Evolutionary conservation across 1,284 basidiomycete genomes (phyloP), one percentile per base, ranked within the genome.

Genomic region (Porogramme epimiltina): DNA sequence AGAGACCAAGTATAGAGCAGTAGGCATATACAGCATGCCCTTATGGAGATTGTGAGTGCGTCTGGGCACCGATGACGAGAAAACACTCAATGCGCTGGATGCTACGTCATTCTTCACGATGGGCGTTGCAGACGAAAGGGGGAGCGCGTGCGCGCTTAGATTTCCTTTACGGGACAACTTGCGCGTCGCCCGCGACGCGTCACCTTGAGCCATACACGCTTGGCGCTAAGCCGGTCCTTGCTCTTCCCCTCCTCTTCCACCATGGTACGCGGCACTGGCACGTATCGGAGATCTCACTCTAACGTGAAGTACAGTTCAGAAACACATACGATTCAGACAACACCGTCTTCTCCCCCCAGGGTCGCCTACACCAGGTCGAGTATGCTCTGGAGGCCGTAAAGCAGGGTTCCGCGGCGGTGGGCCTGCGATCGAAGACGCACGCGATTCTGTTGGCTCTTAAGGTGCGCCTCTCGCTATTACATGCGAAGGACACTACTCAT

Each of bases 351-450:
- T 93, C 91, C 2, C 92, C 93, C 2, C 92, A 94, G 74, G 92
- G 92, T 46, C 84, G 93, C 60, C 77, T 93, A 52, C 89, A 93
- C 70, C 95, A 99, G 73, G 97, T 99, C 66, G 97, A 99, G 75
- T 99, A 99, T 82, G 95, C 97, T 3, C 85, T 98, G 52, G 97
- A 99, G 74, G 97, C 97, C 58, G 96, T 99, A 62, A 99, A 99
- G 82, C 97, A 99, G 71, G 97, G 97, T 57, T 98, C 95, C 55
- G 97, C 97, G 20, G 96, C 95, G 26, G 95, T 99, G 44, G 97
- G 97, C 38, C 72, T 99, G 64, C 85, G 95, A 61, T 95, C 92
- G 52, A 93, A 95, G 74, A 98, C 93, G 0, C 97, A 99, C 73
- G 90, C 95, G 20, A 84, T 99, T 50, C 79, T 99, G 23, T 77